phyloP scores from a whole-genome alignment of 768 basidiomycete genomes.

The Inosperma sp. region DNA sequence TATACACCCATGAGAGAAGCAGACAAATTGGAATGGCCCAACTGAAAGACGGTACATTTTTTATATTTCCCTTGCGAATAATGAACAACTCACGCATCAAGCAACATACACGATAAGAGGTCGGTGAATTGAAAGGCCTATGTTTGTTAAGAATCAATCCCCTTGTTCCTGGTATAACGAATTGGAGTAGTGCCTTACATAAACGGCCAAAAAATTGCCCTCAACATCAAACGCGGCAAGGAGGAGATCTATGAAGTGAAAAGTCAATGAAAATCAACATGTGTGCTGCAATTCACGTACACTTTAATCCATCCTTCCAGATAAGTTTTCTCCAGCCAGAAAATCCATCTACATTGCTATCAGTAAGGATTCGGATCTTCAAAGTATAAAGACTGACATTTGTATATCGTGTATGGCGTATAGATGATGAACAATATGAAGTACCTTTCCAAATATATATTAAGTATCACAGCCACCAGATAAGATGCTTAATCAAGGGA shows the following conservation, averaged over 20 bases:
- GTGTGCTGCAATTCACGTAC: constrained; percentile 37
- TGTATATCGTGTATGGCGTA: constrained; percentile 86
- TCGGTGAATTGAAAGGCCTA: constrained; percentile 85
- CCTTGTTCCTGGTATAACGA: background rate
- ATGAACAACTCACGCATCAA: constrained; percentile 61
- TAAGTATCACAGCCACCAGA: constrained; percentile 1
- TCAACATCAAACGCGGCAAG: constrained; percentile 81
- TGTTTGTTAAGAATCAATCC: background rate
- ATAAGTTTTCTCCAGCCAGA: constrained; percentile 79
- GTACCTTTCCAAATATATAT: constrained; percentile 46
- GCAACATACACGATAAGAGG: constrained; percentile 85
- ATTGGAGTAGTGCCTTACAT: constrained; percentile 35
- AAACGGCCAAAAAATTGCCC: constrained; percentile 83
- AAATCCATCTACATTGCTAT: constrained; percentile 58
- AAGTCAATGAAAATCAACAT: background rate
- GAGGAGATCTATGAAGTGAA: constrained; percentile 53
- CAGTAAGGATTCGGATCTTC: constrained; percentile 2
- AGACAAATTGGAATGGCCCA: constrained; percentile 90
- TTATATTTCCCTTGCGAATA: background rate
- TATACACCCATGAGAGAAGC: constrained; percentile 78
- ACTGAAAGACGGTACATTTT: constrained; percentile 30
- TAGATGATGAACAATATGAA: constrained; percentile 70
- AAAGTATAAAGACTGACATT: constrained; percentile 48
- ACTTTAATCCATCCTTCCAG: constrained; percentile 80
- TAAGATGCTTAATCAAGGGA: constrained; percentile 1